Conservation (phyloP, 495 filamentous ascomycete species). For the Trichocladium uniseriatum region DNA sequence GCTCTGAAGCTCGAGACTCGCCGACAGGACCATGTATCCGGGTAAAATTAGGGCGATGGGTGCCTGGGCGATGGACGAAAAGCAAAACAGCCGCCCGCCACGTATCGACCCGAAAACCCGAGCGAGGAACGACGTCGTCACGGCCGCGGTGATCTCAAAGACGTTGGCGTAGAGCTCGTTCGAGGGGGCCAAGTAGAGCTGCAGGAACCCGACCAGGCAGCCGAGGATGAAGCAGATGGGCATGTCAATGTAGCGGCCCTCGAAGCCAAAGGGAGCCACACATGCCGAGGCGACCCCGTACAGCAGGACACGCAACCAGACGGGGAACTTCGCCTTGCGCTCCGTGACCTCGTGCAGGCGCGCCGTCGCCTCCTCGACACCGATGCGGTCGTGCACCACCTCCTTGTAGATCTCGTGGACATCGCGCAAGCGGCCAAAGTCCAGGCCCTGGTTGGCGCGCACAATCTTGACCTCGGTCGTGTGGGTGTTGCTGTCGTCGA, state of each 20-base stretch:
- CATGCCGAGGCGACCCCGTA: slow-evolving; percentile 74
- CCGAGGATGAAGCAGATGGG: slow-evolving; percentile 82
- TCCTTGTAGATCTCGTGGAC: slow-evolving; percentile 88
- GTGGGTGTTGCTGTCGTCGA: slow-evolving; percentile 81
- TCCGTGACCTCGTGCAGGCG: slow-evolving; percentile 58
- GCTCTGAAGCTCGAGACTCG: slow-evolving; percentile 80
- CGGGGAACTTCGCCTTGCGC: slow-evolving; percentile 52
- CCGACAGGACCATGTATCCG: slow-evolving; percentile 59
- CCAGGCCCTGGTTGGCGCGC: slow-evolving; percentile 62
- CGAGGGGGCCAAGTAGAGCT: slow-evolving; percentile 67
- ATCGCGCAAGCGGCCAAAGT: slow-evolving; percentile 76
- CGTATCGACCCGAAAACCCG: slow-evolving; percentile 78
- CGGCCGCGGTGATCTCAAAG: slow-evolving; percentile 81
- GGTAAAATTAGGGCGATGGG: slow-evolving; percentile 89
- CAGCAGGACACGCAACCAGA: slow-evolving; percentile 67
- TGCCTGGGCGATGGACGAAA: slow-evolving; percentile 83
- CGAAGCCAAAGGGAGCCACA: slow-evolving; percentile 85
- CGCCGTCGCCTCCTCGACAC: slow-evolving; percentile 72
- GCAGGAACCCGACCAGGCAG: slow-evolving; percentile 69
- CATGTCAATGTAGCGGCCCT: slow-evolving; percentile 77
- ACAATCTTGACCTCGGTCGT: slow-evolving; percentile 92
- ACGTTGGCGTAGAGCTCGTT: slow-evolving; percentile 81
- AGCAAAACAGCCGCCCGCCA: slow-evolving; percentile 70
- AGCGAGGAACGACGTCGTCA: slow-evolving; percentile 82
- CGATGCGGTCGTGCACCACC: slow-evolving; percentile 79